Percentiles rank a stretch among this genome's conserved stretches.
These are phyloP conservation scores for Bipolaris zeicola DNA, from an alignment of 2,329 filamentous ascomycete species.

Conservation along the genomic window DNA sequence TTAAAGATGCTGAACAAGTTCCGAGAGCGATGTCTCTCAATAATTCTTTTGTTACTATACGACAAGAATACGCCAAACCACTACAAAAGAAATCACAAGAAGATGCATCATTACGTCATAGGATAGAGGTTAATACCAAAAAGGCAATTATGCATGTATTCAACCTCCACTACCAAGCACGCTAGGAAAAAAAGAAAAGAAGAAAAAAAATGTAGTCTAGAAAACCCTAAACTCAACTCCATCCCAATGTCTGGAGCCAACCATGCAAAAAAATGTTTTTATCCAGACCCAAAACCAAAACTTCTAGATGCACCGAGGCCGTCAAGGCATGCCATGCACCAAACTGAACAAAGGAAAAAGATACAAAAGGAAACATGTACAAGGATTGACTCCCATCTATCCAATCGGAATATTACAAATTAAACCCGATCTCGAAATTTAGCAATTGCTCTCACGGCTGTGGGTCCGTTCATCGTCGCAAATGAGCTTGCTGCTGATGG, in stretches of 20 bases:
- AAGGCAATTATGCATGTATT: not conserved
- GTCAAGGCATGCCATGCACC: not conserved
- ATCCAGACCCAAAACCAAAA: not conserved
- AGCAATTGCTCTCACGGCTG: not conserved
- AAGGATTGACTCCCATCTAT: conserved; percentile 1
- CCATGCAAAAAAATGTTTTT: not conserved
- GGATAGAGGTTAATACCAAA: not conserved
- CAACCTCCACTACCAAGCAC: not conserved
- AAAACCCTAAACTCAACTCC: not conserved
- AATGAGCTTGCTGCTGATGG: conserved; percentile 11
- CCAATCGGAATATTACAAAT: not conserved
- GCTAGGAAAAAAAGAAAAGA: not conserved
- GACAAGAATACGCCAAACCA: not conserved
- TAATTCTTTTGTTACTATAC: not conserved
- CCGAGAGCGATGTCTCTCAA: not conserved
- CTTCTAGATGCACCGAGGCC: conserved; percentile 1
- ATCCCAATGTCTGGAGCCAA: not conserved
- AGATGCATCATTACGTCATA: not conserved
- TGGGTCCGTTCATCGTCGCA: conserved; percentile 7
- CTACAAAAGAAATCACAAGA: not conserved
- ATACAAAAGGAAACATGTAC: conserved; percentile 9
- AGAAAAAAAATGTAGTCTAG: not conserved
- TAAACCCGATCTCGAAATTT: not conserved
- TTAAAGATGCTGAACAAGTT: too few relatives aligned
- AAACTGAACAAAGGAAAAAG: not conserved